Base-by-base conservation (phyloP, 1,284 basidiomycete genomes). In the Wallemia ichthyophaga region DNA sequence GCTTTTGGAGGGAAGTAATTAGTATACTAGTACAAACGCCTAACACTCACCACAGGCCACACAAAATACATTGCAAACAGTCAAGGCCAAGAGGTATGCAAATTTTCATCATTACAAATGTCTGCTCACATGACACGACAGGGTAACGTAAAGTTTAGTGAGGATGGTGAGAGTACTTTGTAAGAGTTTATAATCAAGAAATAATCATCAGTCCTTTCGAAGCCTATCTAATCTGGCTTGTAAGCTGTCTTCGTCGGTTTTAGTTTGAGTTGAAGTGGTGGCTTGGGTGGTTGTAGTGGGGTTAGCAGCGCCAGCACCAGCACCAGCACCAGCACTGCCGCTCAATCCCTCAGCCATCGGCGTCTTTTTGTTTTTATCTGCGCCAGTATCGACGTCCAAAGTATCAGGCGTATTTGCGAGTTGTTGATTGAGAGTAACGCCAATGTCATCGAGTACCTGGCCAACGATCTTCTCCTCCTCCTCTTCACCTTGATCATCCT, bases 401-500 rank as follows among this genome's bases (percentile, higher is more conserved):
- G 25, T 31, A 31, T 28, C 57, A 9, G 31, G 27, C 24, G 27
- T 58, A 24, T 27, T 5, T 1, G 26, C 27, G 28, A 59, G 27
- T 48, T 92, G 82, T 69, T 98, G 94, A 1, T 83, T 84, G 61
- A 96, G 74, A 63, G 77, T 79, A 60, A 99, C 82, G 24, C 92
- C 94, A 62, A 99, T 95, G 73, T 98, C 94, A 65, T 98, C 94
- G 57, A 99, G 72, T 27, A 99, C 92, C 70, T 98, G 82, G 66
- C 85, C 89, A 63, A 99, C 71, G 62, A 99, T 94, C 74, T 85
- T 85, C 69, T 98, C 89, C 25, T 89, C 82, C 66, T 96, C 92
- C 64, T 86, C 85, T 65, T 96, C 91, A 5, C 74, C 75, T 60
- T 94, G 91, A 24, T 88, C 86, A 58, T 86, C 85, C 66, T 94